Evolutionary conservation across 345 rosid species (phyloP).

Genomic region (Eucalyptus tenuipes): DNA sequence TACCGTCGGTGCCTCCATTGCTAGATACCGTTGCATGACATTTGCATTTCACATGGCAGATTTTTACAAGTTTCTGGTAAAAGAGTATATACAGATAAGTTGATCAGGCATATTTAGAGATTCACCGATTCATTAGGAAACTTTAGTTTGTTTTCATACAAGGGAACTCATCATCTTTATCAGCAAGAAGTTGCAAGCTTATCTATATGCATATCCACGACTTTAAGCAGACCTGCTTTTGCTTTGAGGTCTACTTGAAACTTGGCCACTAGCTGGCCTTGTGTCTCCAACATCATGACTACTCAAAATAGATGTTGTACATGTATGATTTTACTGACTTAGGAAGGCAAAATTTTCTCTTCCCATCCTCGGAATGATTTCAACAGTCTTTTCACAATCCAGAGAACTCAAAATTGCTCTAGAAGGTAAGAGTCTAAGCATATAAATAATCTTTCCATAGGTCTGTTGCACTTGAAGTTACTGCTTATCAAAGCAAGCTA

Average conservation of each 20-base stretch:
- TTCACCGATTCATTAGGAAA: neutral
- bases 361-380: neutral
- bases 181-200: neutral
- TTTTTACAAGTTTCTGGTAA: neutral
- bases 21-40: neutral
- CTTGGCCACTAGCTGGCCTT: neutral
- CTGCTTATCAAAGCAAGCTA: conserved; percentile 25
- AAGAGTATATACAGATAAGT: neutral
- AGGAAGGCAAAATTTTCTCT: neutral
- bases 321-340: neutral
- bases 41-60: neutral
- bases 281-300: neutral
- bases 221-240: neutral
- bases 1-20: neutral
- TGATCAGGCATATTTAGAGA: neutral
- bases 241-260: neutral
- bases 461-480: neutral
- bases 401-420: neutral
- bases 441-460: neutral
- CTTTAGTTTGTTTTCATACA: neutral
- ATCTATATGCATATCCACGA: neutral
- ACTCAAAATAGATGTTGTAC: neutral
- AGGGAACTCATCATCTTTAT: neutral
- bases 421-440: neutral
- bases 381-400: neutral